Percentiles rank a stretch among this genome's conserved stretches.
Conservation (phyloP, 306 rosid genomes). For the Ormosia emarginata region DNA sequence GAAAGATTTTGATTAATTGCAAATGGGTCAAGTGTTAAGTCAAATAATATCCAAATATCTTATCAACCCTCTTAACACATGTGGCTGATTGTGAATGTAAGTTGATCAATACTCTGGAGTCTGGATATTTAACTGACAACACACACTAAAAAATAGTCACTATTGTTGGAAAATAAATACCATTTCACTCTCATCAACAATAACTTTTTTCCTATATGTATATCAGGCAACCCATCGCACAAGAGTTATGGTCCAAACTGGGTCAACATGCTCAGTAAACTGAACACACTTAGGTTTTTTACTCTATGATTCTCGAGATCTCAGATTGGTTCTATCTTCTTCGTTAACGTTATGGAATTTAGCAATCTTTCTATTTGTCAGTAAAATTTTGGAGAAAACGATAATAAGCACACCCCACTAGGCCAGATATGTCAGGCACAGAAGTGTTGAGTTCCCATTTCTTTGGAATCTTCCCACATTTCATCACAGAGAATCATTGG, state of each 20-base stretch:
- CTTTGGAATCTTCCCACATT: not conserved
- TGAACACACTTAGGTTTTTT: not conserved
- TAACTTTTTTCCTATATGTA: not conserved
- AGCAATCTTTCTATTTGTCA: not conserved
- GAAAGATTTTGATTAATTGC: not conserved
- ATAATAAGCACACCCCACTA: not conserved
- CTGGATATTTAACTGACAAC: not conserved
- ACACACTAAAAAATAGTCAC: not conserved
- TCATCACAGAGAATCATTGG: not conserved
- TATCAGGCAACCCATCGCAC: not conserved
- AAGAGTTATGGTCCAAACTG: not conserved
- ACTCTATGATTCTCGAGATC: not conserved
- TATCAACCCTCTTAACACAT: not conserved
- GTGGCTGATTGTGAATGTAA: not conserved
- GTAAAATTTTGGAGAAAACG: not conserved
- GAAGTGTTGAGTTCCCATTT: not conserved
- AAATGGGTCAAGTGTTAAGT: not conserved
- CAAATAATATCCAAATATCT: not conserved
- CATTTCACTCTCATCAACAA: not conserved
- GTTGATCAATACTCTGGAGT: not conserved
- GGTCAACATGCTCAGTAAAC: not conserved
- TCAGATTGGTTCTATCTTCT: not conserved
- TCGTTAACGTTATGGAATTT: not conserved
- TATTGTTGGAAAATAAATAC: not conserved
- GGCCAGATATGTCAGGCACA: not conserved